Evolutionary conservation across 768 basidiomycete genomes (phyloP).

Genomic region (Cystoderma amianthinum): DNA sequence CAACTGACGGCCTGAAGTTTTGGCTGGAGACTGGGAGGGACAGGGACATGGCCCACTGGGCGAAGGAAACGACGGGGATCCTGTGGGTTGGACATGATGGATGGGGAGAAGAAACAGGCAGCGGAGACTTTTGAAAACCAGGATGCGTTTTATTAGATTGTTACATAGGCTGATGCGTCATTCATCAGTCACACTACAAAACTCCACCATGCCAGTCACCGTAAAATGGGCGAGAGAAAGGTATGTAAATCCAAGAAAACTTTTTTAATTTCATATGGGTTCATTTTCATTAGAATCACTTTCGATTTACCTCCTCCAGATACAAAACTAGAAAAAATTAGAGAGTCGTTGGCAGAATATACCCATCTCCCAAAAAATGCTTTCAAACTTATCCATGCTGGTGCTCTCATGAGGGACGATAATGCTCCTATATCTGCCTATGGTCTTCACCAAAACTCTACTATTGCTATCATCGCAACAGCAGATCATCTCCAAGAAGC

Average conservation of each 20-base stretch:
- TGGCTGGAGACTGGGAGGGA: conserved; percentile 86
- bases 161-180: neutral
- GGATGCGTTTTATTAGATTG: neutral
- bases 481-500: conserved; percentile 22
- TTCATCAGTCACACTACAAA: too few species aligned
- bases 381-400: conserved; percentile 87
- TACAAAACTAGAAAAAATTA: conserved; percentile 52
- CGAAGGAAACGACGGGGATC: conserved; percentile 37
- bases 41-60: conserved; percentile 44
- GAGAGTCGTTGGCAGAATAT: conserved; percentile 59
- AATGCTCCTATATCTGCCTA: conserved; percentile 67
- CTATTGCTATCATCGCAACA: conserved; percentile 59
- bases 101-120: conserved; percentile 7
- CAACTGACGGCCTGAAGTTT: conserved; percentile 89
- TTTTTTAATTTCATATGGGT: too few species aligned
- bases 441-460: conserved; percentile 59
- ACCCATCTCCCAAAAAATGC: conserved; percentile 62
- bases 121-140: conserved; percentile 6
- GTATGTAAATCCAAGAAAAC: too few species aligned
- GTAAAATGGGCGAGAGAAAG: conserved; percentile 40
- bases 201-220: conserved; percentile 31
- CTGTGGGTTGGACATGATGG: conserved; percentile 16
- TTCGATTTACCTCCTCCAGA: conserved; percentile 50
- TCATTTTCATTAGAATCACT: conserved; percentile 19
- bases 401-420: conserved; percentile 88